Evolutionary conservation across 2,329 filamentous ascomycete genomes (phyloP).

Genomic region (Parafenestella ontariensis): DNA sequence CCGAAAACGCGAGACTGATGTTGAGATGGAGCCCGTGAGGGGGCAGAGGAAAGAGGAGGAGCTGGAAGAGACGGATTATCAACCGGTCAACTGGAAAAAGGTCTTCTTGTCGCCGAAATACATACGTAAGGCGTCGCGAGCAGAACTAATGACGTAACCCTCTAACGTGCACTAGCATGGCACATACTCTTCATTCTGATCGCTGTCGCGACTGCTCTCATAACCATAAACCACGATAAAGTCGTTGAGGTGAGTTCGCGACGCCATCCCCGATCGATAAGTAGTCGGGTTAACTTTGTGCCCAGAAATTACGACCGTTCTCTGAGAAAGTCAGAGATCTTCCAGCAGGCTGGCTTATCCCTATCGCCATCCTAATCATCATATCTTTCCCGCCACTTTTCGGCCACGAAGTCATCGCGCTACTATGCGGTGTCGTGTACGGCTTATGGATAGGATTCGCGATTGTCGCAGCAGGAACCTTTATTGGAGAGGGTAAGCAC

Average conservation of each 20-base stretch:
- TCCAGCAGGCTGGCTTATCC: slow-evolving; percentile 46
- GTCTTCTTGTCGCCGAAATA: slow-evolving; percentile 44
- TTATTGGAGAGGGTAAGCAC: slow-evolving; percentile 43
- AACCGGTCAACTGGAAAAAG: slow-evolving; percentile 43
- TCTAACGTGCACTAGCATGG: slow-evolving; percentile 36
- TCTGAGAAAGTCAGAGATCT: slow-evolving; percentile 44
- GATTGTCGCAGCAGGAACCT: slow-evolving; percentile 44
- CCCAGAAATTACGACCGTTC: slow-evolving; percentile 42
- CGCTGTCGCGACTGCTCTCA: slow-evolving; percentile 33
- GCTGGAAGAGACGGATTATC: slow-evolving; percentile 43
- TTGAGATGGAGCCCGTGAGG: slow-evolving; percentile 40
- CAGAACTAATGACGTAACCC: not conserved
- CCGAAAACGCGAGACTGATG: slow-evolving; percentile 33
- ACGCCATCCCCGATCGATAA: not conserved
- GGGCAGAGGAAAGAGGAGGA: slow-evolving; percentile 25
- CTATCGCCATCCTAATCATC: slow-evolving; percentile 41
- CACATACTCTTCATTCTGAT: slow-evolving; percentile 40
- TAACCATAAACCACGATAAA: slow-evolving; percentile 40
- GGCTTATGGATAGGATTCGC: slow-evolving; percentile 46
- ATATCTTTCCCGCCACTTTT: slow-evolving; percentile 47
- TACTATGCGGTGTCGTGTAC: slow-evolving; percentile 46
- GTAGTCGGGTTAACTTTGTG: slow-evolving; percentile 12
- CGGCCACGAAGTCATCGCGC: slow-evolving; percentile 43
- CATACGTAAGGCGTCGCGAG: slow-evolving; percentile 36
- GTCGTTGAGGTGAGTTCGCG: slow-evolving; percentile 37